Evolutionary conservation across 352 stramenopile species (phyloP).

Genomic region (Pythium plurisporium): DNA sequence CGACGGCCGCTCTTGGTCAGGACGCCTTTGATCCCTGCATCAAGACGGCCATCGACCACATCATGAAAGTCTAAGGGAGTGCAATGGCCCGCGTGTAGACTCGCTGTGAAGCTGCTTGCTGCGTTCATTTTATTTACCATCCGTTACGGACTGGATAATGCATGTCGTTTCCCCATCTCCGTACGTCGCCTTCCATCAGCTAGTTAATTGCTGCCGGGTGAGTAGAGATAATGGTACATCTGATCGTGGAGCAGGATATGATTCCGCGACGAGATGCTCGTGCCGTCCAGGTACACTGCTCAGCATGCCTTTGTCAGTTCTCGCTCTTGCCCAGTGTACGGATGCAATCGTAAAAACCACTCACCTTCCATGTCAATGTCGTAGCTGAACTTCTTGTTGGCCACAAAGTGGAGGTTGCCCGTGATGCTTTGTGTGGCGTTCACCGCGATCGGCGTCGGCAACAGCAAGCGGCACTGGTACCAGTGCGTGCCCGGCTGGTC

Average conservation of each 20-base stretch:
- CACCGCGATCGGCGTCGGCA: conserved; percentile 89
- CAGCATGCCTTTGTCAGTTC: background rate
- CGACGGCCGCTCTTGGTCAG: background rate
- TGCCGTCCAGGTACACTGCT: conserved; percentile 84
- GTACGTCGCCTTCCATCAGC: background rate
- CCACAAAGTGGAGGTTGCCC: conserved; percentile 88
- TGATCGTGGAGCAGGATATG: conserved; percentile 92
- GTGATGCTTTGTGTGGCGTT: conserved; percentile 88
- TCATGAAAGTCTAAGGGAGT: conserved; percentile 47
- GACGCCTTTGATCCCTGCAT: conserved; percentile 53
- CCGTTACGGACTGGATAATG: background rate
- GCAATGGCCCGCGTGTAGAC: too few species aligned
- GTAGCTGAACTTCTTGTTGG: conserved; percentile 97
- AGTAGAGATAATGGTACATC: conserved; percentile 93
- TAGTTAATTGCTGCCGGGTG: conserved; percentile 21
- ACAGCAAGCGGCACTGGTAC: conserved; percentile 93
- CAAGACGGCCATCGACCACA: conserved; percentile 64
- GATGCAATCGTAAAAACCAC: too few species aligned
- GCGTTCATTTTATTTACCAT: conserved; percentile 6
- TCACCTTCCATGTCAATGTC: conserved; percentile 86
- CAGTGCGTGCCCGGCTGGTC: conserved; percentile 74
- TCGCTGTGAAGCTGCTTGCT: too few species aligned
- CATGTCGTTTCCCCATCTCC: background rate
- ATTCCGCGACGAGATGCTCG: conserved; percentile 77
- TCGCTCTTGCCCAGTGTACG: too few species aligned